Evolutionary conservation across 768 basidiomycete genomes (phyloP), one percentile per base, ranked within the genome.

Genomic region (Tulasnella sp.): DNA sequence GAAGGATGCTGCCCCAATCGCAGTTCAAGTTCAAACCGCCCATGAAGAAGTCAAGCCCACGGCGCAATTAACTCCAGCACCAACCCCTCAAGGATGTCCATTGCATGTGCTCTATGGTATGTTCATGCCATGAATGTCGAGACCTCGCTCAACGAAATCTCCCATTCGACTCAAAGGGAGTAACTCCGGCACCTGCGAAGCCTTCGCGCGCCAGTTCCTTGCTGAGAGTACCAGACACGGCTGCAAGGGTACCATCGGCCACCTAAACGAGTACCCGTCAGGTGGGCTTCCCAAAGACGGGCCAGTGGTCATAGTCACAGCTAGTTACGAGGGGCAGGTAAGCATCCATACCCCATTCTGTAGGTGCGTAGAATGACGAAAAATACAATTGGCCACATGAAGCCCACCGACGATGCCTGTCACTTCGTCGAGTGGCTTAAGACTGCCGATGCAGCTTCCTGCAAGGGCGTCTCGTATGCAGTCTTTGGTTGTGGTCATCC

Each of bases 401-500:
- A 38, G 34, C 76, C 77, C 19, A 73, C 77, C 0, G 76, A 78
- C 66, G 77, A 79, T 60, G 77, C 76, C 2, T 70, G 71, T 7
- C 70, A 69, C 53, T 78, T 77, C 63, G 69, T 77, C 17, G 71
- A 75, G 53, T 74, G 73, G 70, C 56, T 79, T 19, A 67, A 67
- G 38, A 68, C 63, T 56, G 62, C 73, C 5, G 60, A 69, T 8
- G 67, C 62, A 55, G 31, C 56, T 4, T n/a, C 54, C 31, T 63
- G 74, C 49, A 63, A 61, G 2, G 67, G 69, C 46, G 70, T 74
- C 19, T 66, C 67, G 25, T 79, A 71, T 56, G 74, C 73, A 1
- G 75, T 79, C 22, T 78, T 79, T 53, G 78, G 77, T 1, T 76
- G 75, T 61, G 78, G 78, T 3, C 75, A 79, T 66, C 69, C 68